Evolutionary conservation across 768 basidiomycete genomes (phyloP), one percentile per base, ranked within the genome.

Genomic region (Xerocomus spinulosus): DNA sequence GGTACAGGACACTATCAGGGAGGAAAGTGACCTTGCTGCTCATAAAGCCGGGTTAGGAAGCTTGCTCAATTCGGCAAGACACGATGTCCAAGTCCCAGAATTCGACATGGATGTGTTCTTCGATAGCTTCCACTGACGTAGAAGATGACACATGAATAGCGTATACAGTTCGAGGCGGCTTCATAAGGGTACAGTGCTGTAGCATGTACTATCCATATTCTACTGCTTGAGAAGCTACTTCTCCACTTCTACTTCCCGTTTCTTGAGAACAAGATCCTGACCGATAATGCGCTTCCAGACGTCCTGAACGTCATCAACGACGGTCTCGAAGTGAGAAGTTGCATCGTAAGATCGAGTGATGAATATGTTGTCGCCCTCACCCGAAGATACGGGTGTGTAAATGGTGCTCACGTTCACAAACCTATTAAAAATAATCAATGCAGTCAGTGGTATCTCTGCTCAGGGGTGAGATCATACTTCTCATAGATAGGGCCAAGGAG

Each of bases 341-440:
- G 96, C 95, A 65, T 99, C 96, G 70, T 98, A 99, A 14, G 93
- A 96, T 46, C 87, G 87, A 46, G 96, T 99, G 72, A 99, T 84
- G 76, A 89, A 99, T 66, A 99, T 90, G 66, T 92, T 88, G 74
- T 99, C 94, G 37, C 73, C 70, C 52, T 79, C 63, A 48, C 96
- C 96, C 34, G 79, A 69, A 38, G 87, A 77, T 4, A 93, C 92
- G 7, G 96, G 93, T 23, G 85, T 86, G 73, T 93, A 97, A 39
- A 96, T 68, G 18, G 93, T 83, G 14, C 84, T 81, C 55, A 98
- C 84, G 33, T 85, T 84, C 49, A 98, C 80, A 69, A 98, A 99
- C 68, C 94, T 97, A 55, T 8, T 25, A 38, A n/a, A n/a, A n/a
- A n/a, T 18, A 34, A 37, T 42, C 7, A 49, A 33, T 39, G 33